phyloP scores from a whole-genome alignment of 257 asterid genomes.

The Gentiana macrophylla region DNA sequence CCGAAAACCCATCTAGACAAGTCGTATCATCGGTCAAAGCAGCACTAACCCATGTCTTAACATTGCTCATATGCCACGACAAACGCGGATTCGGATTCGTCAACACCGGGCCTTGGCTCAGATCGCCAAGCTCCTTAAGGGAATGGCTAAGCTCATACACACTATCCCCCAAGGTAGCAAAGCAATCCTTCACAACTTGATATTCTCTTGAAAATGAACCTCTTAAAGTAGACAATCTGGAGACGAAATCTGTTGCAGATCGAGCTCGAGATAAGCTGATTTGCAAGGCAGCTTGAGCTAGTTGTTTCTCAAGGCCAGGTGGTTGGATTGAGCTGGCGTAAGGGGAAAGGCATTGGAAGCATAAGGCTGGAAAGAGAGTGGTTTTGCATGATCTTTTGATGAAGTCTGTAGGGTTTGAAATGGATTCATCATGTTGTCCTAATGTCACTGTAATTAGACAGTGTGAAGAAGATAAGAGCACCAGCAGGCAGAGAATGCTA shows the following conservation, averaged over 20 bases:
- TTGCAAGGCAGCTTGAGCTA: conserved; percentile 44
- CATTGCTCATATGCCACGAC: conserved; percentile 57
- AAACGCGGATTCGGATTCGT: conserved; percentile 23
- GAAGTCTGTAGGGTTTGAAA: conserved; percentile 24
- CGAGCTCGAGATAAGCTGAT: conserved; percentile 41
- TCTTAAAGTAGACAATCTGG: conserved; percentile 19
- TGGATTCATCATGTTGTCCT: neutral
- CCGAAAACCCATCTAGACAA: conserved; percentile 59
- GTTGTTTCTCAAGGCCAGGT: conserved; percentile 23
- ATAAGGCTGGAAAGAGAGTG: conserved; percentile 48
- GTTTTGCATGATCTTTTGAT: conserved; percentile 42
- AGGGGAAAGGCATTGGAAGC: conserved; percentile 41
- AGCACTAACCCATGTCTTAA: conserved; percentile 77
- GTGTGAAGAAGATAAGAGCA: conserved; percentile 21
- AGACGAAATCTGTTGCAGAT: conserved; percentile 24
- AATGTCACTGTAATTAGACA: conserved; percentile 9
- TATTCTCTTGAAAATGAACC: conserved; percentile 31
- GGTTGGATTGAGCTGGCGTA: conserved; percentile 32
- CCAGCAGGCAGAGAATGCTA: conserved; percentile 10
- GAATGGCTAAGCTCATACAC: conserved; percentile 47
- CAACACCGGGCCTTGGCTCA: conserved; percentile 7
- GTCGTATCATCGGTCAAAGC: conserved; percentile 54
- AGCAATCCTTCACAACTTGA: conserved; percentile 49
- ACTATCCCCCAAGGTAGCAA: conserved; percentile 30
- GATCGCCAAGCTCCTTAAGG: conserved; percentile 32